Evolutionary conservation across 805 yeast genomes (phyloP).

Genomic region (Kuraishia floccosa): DNA sequence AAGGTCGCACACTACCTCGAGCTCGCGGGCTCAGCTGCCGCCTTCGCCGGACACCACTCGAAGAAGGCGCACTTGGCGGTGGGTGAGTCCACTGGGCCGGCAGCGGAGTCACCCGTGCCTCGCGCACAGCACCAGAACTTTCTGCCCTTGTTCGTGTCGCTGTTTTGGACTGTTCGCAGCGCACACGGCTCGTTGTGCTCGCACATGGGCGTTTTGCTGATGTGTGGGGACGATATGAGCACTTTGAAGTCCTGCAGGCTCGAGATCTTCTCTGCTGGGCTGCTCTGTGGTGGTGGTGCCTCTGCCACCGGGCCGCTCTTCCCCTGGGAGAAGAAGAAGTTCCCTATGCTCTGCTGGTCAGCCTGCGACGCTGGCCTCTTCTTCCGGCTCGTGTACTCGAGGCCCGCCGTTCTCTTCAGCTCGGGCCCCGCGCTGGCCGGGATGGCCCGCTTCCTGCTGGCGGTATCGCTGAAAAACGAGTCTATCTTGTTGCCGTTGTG

Average conservation of each 20-base stretch:
- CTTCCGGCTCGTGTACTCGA: conserved; percentile 2
- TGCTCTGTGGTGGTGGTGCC: no score
- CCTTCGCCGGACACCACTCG: no score
- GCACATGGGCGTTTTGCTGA: conserved; percentile 25
- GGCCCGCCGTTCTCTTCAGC: conserved; percentile 1
- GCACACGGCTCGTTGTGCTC: conserved; percentile 34
- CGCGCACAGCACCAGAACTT: conserved; percentile 44
- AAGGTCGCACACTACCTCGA: no score
- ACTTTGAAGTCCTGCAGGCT: neutral
- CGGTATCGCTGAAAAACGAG: conserved; percentile 12
- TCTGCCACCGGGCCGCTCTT: no score
- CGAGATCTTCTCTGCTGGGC: no score
- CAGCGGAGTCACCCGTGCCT: no score
- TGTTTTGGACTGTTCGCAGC: conserved; percentile 31
- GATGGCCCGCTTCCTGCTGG: no score
- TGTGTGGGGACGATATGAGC: neutral
- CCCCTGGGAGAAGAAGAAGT: neutral
- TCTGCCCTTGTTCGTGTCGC: conserved; percentile 27
- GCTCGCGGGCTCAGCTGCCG: no score
- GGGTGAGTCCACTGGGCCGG: no score
- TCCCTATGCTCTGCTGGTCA: neutral
- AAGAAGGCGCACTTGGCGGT: no score
- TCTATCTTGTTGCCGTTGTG: conserved; percentile 16
- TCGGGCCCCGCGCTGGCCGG: no score
- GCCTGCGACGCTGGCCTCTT: neutral